These are phyloP conservation scores for Coniochaeta sp. DNA, from an alignment of 2,329 filamentous ascomycete species.

Conservation along the genomic window DNA sequence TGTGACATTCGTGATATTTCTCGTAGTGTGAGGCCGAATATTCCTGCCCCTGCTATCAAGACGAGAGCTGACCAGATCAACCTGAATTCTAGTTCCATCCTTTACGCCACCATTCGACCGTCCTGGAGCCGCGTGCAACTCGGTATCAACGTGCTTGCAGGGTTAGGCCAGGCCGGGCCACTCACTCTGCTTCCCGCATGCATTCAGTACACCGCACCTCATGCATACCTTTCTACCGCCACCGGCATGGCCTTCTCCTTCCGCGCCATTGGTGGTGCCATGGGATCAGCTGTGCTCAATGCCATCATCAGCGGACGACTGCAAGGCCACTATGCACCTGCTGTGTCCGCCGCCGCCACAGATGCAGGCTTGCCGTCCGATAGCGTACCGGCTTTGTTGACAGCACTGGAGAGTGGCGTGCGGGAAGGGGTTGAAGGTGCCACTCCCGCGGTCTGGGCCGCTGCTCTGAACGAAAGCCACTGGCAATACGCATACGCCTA, in stretches of 20 bases:
- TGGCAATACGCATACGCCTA: conserved; percentile 40
- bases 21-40: conserved; percentile 39
- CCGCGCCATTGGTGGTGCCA: conserved; percentile 44
- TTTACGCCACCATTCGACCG: conserved; percentile 37
- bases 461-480: conserved; percentile 31
- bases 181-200: conserved; percentile 41
- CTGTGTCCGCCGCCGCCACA: conserved; percentile 32
- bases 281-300: conserved; percentile 43
- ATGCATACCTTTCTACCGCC: conserved; percentile 44
- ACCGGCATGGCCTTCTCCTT: conserved; percentile 47
- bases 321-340: conserved; percentile 27
- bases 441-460: conserved; percentile 27
- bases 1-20: conserved; percentile 37
- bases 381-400: conserved; percentile 29
- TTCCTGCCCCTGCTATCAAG: background rate
- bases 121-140: conserved; percentile 36
- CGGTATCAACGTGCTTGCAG: conserved; percentile 38
- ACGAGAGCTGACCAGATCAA: background rate
- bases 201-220: conserved; percentile 46
- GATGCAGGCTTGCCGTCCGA: conserved; percentile 33
- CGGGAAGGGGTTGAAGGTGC: conserved; percentile 27
- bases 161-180: conserved; percentile 41
- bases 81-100: conserved; percentile 28
- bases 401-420: conserved; percentile 28
- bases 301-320: conserved; percentile 44